Conservation (phyloP, 768 basidiomycete genomes). For the Porphyrellus cyaneotinctus region DNA sequence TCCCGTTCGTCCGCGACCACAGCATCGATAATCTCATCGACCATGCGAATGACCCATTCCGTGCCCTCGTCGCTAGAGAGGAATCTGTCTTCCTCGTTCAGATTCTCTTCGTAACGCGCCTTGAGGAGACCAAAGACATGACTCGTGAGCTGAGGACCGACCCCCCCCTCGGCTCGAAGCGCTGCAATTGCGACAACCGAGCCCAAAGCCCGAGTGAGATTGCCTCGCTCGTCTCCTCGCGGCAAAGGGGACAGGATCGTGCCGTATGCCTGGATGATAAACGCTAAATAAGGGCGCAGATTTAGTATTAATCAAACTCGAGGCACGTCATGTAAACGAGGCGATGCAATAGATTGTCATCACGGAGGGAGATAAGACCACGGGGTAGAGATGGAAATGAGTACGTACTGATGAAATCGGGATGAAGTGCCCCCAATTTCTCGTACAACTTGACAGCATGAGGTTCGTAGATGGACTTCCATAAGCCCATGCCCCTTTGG, state of each 20-base stretch:
- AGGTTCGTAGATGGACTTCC: conserved; percentile 86
- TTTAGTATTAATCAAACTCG: conserved; percentile 30
- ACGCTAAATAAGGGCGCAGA: conserved; percentile 46
- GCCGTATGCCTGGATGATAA: conserved; percentile 86
- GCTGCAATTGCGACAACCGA: conserved; percentile 84
- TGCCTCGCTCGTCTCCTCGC: conserved; percentile 70
- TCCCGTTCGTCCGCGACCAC: conserved; percentile 46
- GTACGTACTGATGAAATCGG: conserved; percentile 87
- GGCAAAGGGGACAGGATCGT: conserved; percentile 72
- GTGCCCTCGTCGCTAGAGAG: conserved; percentile 82
- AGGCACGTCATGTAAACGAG: conserved; percentile 31
- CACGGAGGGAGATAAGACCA: conserved; percentile 32
- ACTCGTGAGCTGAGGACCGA: conserved; percentile 82
- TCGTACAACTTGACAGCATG: conserved; percentile 85
- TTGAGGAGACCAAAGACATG: conserved; percentile 91
- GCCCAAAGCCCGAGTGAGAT: conserved; percentile 79
- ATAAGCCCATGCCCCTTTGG: conserved; percentile 66
- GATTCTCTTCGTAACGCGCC: conserved; percentile 57
- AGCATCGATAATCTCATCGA: conserved; percentile 77
- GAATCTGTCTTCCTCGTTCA: conserved; percentile 72
- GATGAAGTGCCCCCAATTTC: conserved; percentile 85
- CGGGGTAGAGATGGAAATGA: conserved; percentile 29
- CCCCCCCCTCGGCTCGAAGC: conserved; percentile 78
- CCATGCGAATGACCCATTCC: conserved; percentile 82
- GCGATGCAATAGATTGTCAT: conserved; percentile 29